Conservation (phyloP, 106 monocot genomes). For the Allium cepa region DNA sequence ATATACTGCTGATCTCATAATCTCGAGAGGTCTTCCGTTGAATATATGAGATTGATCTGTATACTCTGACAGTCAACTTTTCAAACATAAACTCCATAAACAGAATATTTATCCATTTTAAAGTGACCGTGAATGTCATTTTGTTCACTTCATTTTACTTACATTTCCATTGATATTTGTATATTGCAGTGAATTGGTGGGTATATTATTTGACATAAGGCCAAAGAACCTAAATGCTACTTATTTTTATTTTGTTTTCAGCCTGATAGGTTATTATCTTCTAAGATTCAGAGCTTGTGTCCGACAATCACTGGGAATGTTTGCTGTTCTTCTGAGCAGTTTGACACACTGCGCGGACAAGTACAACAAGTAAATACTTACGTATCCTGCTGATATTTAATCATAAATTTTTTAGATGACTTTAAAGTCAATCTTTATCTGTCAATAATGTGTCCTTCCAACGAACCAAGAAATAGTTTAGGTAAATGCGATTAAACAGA, state of each 20-base stretch:
- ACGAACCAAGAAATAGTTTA: too few relatives aligned
- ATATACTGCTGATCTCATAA: too few relatives aligned
- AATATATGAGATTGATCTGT: too few relatives aligned
- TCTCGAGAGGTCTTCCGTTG: too few relatives aligned
- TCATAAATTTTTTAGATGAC: background rate
- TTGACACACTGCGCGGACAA: conserved; percentile 71
- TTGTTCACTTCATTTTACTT: background rate
- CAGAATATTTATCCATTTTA: too few relatives aligned
- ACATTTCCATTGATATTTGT: background rate
- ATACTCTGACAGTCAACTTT: too few relatives aligned
- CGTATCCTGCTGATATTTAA: background rate
- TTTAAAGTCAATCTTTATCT: too few relatives aligned
- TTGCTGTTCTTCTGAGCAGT: conserved; percentile 77
- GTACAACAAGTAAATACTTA: conserved; percentile 79
- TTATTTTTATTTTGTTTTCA: conserved; percentile 20
- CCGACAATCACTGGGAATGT: conserved; percentile 84
- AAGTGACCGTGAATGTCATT: background rate
- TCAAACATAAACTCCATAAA: too few relatives aligned
- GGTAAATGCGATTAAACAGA: too few relatives aligned
- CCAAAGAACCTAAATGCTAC: background rate
- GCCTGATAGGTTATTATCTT: conserved; percentile 84
- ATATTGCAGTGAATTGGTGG: background rate
- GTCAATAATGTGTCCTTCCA: too few relatives aligned
- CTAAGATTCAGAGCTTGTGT: conserved; percentile 94
- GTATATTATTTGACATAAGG: background rate